Evolutionary conservation across 1,284 basidiomycete genomes (phyloP).

Genomic region (Chondrostereum purpureum): DNA sequence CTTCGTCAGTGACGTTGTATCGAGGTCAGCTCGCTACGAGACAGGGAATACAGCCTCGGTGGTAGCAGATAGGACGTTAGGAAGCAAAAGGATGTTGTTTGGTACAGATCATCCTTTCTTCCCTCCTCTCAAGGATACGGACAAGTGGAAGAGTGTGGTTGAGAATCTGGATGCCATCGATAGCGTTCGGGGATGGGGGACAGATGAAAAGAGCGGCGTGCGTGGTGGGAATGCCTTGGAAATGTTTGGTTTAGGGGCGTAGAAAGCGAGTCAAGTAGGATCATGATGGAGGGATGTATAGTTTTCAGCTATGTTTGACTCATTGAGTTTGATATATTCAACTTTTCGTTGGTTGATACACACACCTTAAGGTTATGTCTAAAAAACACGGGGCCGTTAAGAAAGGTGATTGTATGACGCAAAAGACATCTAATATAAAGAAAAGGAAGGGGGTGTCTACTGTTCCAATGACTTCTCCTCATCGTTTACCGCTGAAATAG

Average conservation of each 20-base stretch:
- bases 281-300: too few relatives aligned
- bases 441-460: too few relatives aligned
- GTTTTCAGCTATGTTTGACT: too few relatives aligned
- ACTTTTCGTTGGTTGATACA: too few relatives aligned
- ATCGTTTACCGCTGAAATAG: too few relatives aligned
- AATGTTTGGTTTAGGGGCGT: constrained; percentile 54
- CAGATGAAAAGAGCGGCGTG: constrained; percentile 57
- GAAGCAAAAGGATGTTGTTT: constrained; percentile 64
- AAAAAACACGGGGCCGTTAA: too few relatives aligned
- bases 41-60: constrained; percentile 25
- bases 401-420: too few relatives aligned
- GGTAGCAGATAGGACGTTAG: constrained; percentile 28
- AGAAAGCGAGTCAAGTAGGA: too few relatives aligned
- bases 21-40: constrained; percentile 51
- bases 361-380: too few relatives aligned
- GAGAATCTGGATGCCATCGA: constrained; percentile 79
- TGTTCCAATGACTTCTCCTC: too few relatives aligned
- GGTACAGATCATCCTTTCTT: constrained; percentile 91
- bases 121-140: constrained; percentile 62
- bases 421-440: too few relatives aligned
- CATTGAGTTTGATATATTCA: too few relatives aligned
- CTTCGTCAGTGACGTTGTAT: constrained; percentile 65
- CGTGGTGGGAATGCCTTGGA: constrained; percentile 64
- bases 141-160: constrained; percentile 77
- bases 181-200: constrained; percentile 53